Conservation (phyloP, 2,329 filamentous ascomycete species). For the Zymoseptoria brevis region DNA sequence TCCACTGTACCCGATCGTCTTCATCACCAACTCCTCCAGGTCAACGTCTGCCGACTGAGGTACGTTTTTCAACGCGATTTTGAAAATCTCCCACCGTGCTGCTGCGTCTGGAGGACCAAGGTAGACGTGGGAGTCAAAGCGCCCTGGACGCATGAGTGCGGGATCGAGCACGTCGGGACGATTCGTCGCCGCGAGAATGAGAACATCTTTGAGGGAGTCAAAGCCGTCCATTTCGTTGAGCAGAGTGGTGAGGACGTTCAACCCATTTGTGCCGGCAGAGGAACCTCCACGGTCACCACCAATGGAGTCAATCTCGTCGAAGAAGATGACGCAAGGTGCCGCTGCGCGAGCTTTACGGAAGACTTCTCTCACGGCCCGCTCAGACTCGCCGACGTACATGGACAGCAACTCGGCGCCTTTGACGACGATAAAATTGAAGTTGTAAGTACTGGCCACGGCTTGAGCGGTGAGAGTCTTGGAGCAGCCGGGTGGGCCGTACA, state of each 20-base stretch:
- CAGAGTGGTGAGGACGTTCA: slow-evolving; percentile 82
- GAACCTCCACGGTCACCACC: slow-evolving; percentile 47
- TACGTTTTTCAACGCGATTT: slow-evolving; percentile 56
- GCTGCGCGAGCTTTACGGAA: slow-evolving; percentile 81
- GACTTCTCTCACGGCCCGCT: slow-evolving; percentile 74
- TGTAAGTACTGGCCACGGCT: slow-evolving; percentile 81
- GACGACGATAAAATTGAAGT: slow-evolving; percentile 88
- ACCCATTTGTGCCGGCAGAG: slow-evolving; percentile 43
- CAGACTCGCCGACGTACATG: slow-evolving; percentile 95
- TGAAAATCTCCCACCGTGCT: slow-evolving; percentile 69
- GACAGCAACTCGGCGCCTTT: slow-evolving; percentile 90
- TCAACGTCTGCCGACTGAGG: slow-evolving; percentile 58
- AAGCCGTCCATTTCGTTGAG: slow-evolving; percentile 96
- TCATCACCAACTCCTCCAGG: slow-evolving; percentile 52
- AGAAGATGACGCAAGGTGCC: slow-evolving; percentile 88
- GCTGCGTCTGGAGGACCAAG: slow-evolving; percentile 69
- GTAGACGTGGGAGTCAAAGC: slow-evolving; percentile 79
- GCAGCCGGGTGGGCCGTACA: slow-evolving; percentile 90
- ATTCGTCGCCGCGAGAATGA: slow-evolving; percentile 87
- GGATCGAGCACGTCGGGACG: slow-evolving; percentile 78
- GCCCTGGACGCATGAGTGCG: slow-evolving; percentile 74
- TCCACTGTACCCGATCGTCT: slow-evolving; percentile 72
- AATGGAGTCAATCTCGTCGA: slow-evolving; percentile 92
- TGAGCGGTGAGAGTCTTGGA: slow-evolving; percentile 91
- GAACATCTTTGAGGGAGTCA: slow-evolving; percentile 70